These are phyloP conservation scores for Encephalitozoon cuniculi DNA, from an alignment of 371 early-diverging fungal genomes.

Conservation along the genomic window DNA sequence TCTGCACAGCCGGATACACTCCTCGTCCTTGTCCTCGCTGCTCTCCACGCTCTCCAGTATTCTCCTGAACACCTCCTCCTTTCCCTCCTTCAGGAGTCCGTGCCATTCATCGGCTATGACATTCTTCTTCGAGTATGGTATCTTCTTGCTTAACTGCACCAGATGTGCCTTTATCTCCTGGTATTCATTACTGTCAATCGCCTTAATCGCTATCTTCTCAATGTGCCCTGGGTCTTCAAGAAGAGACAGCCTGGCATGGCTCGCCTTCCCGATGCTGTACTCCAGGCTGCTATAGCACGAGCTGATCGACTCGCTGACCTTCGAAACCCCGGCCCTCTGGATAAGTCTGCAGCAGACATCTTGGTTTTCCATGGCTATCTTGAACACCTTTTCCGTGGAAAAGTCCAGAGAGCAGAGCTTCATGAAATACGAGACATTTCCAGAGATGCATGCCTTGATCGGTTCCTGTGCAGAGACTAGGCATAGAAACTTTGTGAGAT, in stretches of 20 bases:
- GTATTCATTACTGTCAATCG: slow-evolving; percentile 56
- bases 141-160: slow-evolving; percentile 47
- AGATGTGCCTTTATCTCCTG: slow-evolving; percentile 57
- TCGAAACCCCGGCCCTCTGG: slow-evolving; percentile 44
- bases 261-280: background rate
- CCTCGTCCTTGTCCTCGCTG: slow-evolving; percentile 29
- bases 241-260: slow-evolving; percentile 37
- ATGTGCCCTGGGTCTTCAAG: slow-evolving; percentile 41
- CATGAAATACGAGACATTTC: slow-evolving; percentile 60
- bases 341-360: slow-evolving; percentile 51
- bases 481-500: slow-evolving; percentile 38
- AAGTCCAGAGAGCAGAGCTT: slow-evolving; percentile 55
- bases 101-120: slow-evolving; percentile 45
- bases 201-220: slow-evolving; percentile 47
- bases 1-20: slow-evolving; percentile 44
- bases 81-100: slow-evolving; percentile 6
- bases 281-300: slow-evolving; percentile 2
- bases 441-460: slow-evolving; percentile 51
- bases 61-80: slow-evolving; percentile 14
- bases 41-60: background rate
- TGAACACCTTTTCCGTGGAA: slow-evolving; percentile 29
- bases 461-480: slow-evolving; percentile 54
- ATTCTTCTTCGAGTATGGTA: slow-evolving; percentile 29
- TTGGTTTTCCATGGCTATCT: slow-evolving; percentile 52
- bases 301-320: slow-evolving; percentile 16